phyloP scores from a whole-genome alignment of 2,329 filamentous ascomycete genomes.

The Tothia fuscella region DNA sequence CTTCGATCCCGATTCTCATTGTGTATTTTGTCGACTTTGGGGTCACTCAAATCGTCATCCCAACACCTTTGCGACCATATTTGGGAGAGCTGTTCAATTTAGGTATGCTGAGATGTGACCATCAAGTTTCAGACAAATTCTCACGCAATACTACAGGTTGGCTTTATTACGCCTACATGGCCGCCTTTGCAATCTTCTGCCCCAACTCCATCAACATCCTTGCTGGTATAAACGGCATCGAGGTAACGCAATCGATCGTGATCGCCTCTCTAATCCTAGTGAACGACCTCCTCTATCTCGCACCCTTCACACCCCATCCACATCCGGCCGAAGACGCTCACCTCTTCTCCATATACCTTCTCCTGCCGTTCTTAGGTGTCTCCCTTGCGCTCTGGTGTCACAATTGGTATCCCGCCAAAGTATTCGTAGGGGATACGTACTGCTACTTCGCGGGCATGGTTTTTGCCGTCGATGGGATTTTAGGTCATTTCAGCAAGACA shows the following conservation, averaged over 20 bases:
- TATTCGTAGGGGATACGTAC: constrained; percentile 97
- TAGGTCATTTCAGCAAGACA: constrained; percentile 97
- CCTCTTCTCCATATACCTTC: constrained; percentile 87
- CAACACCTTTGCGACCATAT: constrained; percentile 71
- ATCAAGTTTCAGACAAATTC: background rate
- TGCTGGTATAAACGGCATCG: constrained; percentile 98
- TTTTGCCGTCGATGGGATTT: constrained; percentile 90
- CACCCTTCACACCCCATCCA: constrained; percentile 59
- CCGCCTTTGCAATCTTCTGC: constrained; percentile 89
- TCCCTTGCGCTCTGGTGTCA: constrained; percentile 76
- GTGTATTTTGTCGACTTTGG: constrained; percentile 99
- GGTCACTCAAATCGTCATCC: constrained; percentile 89
- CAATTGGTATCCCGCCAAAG: constrained; percentile 91
- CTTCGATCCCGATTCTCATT: constrained; percentile 82
- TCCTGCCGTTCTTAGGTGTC: constrained; percentile 88
- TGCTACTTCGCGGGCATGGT: constrained; percentile 99
- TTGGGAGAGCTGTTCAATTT: constrained; percentile 78
- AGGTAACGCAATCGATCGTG: constrained; percentile 86
- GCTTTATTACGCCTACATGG: constrained; percentile 93
- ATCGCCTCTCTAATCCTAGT: constrained; percentile 71
- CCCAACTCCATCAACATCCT: constrained; percentile 99
- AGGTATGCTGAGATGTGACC: constrained; percentile 28
- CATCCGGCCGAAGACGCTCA: constrained; percentile 94
- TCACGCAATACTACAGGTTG: constrained; percentile 22
- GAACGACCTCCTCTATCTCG: constrained; percentile 82